phyloP scores from a whole-genome alignment of 108 stramenopile species.

The Cyclotella sp. region DNA sequence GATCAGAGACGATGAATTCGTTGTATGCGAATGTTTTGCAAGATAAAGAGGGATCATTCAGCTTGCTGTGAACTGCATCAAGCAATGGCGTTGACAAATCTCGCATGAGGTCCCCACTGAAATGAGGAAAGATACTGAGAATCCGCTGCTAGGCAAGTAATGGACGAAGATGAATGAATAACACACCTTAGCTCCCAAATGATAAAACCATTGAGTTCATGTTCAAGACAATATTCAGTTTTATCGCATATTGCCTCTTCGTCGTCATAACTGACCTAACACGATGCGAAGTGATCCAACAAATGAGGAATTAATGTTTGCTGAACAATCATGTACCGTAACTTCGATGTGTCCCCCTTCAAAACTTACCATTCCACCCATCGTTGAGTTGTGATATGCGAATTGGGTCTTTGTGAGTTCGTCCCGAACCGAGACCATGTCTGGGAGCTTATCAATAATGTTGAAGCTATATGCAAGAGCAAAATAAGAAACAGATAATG shows the following conservation, averaged over 20 bases:
- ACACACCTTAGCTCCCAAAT: slow-evolving; percentile 29
- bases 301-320: too few relatives aligned
- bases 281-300: too few relatives aligned
- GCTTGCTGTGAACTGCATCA: slow-evolving; percentile 36
- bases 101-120: slow-evolving; percentile 17
- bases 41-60: slow-evolving; percentile 27
- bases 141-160: too few relatives aligned
- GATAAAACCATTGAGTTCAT: slow-evolving; percentile 39
- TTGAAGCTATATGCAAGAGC: slow-evolving; percentile 16
- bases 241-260: slow-evolving; percentile 49
- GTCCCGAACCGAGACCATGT: slow-evolving; percentile 17
- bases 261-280: slow-evolving; percentile 19
- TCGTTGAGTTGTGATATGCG: slow-evolving; percentile 13
- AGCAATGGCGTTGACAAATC: slow-evolving; percentile 34
- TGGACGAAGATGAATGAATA: neutral
- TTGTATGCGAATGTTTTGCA: slow-evolving; percentile 23
- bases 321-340: too few relatives aligned
- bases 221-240: slow-evolving; percentile 27
- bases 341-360: slow-evolving; percentile 20
- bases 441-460: slow-evolving; percentile 31
- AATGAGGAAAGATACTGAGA: too few relatives aligned
- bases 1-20: neutral
- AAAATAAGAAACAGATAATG: neutral
- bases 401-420: slow-evolving; percentile 37
- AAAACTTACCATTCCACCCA: slow-evolving; percentile 21